Evolutionary conservation across 768 basidiomycete species (phyloP), one percentile per base, ranked within the genome.

Genomic region (Pleurotus djamor): DNA sequence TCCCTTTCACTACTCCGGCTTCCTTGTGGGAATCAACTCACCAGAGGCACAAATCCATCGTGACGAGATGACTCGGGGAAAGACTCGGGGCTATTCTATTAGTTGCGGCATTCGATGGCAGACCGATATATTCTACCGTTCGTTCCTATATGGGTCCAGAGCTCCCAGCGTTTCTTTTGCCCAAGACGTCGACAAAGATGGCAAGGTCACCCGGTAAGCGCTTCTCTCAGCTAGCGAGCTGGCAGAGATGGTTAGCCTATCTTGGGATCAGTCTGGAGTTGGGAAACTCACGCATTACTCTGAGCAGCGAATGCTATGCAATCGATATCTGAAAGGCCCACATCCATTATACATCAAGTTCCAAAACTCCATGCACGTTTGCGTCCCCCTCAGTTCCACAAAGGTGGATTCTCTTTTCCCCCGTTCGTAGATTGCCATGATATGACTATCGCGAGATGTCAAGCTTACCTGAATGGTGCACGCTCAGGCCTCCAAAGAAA

Each of bases 11-110:
- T 37, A 21, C 35, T 56, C 41, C n/a, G 38, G 38, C 54, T n/a
- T 43, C 54, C 54, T 41, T 56, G 54, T 56, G 54, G 41, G 54
- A 56, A 56, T 14, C 28, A 16, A 37, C 52, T 28, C 21, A 28
- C 21, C 21, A 28, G 1, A 35, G 35, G 52, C 28, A 54, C 37
- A 32, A 56, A 16, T 43, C n/a, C 41, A 56, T 37, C 37, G 54
- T 55, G 54, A 56, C 54, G 54, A 56, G 54, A 56, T 56, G 36
- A 34, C 54, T 56, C 54, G 54, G 54, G 54, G 54, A 56, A 56
- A 56, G 54, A 41, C 54, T 56, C 54, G 41, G 54, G 54, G 38
- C 14, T 44, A 56, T 56, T 13, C 14, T 28, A 38, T 17, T 43
- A 9, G 54, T 44, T 41, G 49, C 16, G 21, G 49, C 28, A 33